These are phyloP conservation scores for Apiospora aurea DNA, from an alignment of 2,329 filamentous ascomycete genomes.

Conservation along the genomic window DNA sequence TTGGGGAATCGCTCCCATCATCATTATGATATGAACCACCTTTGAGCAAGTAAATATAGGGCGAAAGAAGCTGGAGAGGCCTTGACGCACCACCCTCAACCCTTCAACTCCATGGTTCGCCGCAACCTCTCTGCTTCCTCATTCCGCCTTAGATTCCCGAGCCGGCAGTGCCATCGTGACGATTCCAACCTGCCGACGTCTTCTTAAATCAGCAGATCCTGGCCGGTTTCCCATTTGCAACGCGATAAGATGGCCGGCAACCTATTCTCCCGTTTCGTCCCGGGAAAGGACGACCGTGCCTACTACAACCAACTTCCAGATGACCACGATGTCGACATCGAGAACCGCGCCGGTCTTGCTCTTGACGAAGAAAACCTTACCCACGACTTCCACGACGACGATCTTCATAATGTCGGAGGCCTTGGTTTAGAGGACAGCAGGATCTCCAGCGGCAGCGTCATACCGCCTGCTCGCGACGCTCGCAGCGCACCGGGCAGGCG, in stretches of 20 bases:
- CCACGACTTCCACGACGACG: conserved; percentile 58
- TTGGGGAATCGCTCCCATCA: neutral
- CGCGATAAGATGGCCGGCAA: conserved; percentile 52
- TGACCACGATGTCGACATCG: conserved; percentile 50
- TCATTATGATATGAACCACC: conserved; percentile 14
- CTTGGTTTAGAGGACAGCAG: conserved; percentile 56
- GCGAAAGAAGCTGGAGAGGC: conserved; percentile 4
- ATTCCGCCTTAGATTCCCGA: neutral
- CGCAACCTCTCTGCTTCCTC: neutral
- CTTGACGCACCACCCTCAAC: conserved; percentile 16
- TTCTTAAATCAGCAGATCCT: neutral
- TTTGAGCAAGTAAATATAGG: neutral
- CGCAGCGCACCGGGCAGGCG: conserved; percentile 28
- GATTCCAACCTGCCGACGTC: too few relatives aligned
- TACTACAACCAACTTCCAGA: conserved; percentile 59
- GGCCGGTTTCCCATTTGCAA: too few relatives aligned
- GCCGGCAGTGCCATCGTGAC: neutral
- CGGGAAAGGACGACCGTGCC: conserved; percentile 47
- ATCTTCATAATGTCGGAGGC: conserved; percentile 52
- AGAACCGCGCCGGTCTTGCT: conserved; percentile 50
- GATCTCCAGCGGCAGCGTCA: conserved; percentile 49
- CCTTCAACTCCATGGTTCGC: conserved; percentile 10
- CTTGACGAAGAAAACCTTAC: conserved; percentile 62
- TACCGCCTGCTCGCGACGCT: conserved; percentile 31
- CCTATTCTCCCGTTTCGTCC: conserved; percentile 54